Percentiles rank a stretch among this genome's conserved stretches.
Evolutionary conservation across 139 green algal species (phyloP).

Genomic region (Choricystis sp.): DNA sequence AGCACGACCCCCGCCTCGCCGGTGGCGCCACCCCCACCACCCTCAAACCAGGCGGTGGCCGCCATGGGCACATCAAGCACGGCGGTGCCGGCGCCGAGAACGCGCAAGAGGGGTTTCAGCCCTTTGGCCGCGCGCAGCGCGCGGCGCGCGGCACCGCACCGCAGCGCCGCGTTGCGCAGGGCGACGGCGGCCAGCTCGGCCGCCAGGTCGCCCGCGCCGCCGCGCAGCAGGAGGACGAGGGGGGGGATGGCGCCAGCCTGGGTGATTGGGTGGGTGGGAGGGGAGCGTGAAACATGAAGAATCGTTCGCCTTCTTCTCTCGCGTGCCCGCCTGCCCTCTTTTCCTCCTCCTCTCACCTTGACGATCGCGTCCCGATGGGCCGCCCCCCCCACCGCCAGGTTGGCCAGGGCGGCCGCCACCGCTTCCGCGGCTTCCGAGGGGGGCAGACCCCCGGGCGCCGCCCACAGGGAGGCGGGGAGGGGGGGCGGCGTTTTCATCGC

Average conservation of each 20-base stretch:
- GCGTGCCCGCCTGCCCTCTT: too few relatives aligned
- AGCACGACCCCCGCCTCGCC: neutral
- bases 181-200: slow-evolving; percentile 25
- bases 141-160: slow-evolving; percentile 7
- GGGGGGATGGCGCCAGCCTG: slow-evolving; percentile 12
- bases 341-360: too few relatives aligned
- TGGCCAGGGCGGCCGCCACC: too few relatives aligned
- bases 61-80: neutral
- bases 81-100: neutral
- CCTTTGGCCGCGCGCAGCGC: neutral
- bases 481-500: neutral
- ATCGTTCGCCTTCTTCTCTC: too few relatives aligned
- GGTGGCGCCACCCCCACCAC: too few relatives aligned
- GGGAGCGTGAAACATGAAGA: too few relatives aligned
- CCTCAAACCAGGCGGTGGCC: neutral
- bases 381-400: too few relatives aligned
- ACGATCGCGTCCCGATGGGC: too few relatives aligned
- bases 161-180: slow-evolving; percentile 20
- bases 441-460: too few relatives aligned
- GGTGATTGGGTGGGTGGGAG: too few relatives aligned
- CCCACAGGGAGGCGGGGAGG: too few relatives aligned
- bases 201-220: slow-evolving; percentile 14
- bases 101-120: neutral
- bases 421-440: too few relatives aligned
- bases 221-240: slow-evolving; percentile 16